phyloP scores from a whole-genome alignment of 768 basidiomycete species.

The Dendrothele bispora region DNA sequence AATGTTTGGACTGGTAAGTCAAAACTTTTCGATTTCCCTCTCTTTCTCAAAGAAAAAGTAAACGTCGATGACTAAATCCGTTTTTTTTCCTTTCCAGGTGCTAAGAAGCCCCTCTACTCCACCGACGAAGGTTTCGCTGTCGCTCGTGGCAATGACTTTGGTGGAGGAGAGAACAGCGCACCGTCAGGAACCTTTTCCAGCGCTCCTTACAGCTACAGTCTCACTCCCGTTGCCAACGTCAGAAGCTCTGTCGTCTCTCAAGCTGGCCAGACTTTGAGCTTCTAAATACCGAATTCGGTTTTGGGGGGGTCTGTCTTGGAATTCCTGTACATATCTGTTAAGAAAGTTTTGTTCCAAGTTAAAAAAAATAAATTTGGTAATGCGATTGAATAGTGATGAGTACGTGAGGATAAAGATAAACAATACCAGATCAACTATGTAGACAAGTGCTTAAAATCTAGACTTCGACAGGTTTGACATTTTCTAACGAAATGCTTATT shows the following conservation, averaged over 20 bases:
- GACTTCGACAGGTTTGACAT: no score
- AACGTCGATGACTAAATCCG: neutral
- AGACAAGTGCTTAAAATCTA: no score
- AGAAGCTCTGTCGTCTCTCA: conserved; percentile 23
- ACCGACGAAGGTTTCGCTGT: conserved; percentile 41
- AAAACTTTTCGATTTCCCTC: no score
- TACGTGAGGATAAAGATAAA: no score
- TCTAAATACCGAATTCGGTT: no score
- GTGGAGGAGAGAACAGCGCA: conserved; percentile 30
- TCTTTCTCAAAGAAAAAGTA: neutral
- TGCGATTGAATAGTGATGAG: no score
- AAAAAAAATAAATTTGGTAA: no score
- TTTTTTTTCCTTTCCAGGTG: conserved; percentile 14
- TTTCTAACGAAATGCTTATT: no score
- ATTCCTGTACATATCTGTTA: no score
- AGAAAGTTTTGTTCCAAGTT: no score
- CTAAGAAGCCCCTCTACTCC: conserved; percentile 37
- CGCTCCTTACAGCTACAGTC: conserved; percentile 32
- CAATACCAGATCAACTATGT: no score
- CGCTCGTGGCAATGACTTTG: conserved; percentile 35
- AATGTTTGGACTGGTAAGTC: conserved; percentile 41
- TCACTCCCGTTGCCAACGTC: conserved; percentile 25
- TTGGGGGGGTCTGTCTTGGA: no score
- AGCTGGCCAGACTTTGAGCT: conserved; percentile 29
- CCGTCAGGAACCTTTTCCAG: conserved; percentile 28